Conservation (phyloP, 305 asterid species). For the Stenogyne calaminthoides region DNA sequence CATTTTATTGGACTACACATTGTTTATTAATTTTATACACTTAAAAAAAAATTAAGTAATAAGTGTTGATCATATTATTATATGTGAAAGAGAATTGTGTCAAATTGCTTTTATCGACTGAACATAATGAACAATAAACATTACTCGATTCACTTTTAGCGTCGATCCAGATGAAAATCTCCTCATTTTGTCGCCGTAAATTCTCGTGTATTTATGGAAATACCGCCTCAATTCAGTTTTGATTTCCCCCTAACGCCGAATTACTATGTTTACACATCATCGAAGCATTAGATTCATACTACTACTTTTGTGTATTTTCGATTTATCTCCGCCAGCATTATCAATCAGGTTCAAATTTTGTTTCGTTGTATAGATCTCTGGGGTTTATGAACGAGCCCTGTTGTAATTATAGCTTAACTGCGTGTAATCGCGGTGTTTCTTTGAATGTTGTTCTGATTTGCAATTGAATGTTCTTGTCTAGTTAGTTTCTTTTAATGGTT, state of each 20-base stretch:
- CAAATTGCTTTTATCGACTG: too few relatives aligned
- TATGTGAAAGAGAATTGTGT: too few relatives aligned
- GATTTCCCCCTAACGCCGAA: constrained; percentile 17
- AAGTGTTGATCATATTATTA: too few relatives aligned
- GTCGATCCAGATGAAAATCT: constrained; percentile 24
- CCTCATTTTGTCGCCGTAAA: background rate
- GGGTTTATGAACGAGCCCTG: background rate
- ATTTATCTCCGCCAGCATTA: constrained; percentile 33
- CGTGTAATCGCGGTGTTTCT: background rate
- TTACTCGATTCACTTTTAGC: background rate
- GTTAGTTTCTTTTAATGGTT: constrained; percentile 1
- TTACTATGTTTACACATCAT: constrained; percentile 27
- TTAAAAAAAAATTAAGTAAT: too few relatives aligned
- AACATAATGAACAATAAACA: too few relatives aligned
- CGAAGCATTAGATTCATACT: constrained; percentile 23
- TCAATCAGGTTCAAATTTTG: constrained; percentile 45
- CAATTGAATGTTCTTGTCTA: too few relatives aligned
- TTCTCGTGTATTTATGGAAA: constrained; percentile 7
- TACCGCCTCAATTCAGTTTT: background rate
- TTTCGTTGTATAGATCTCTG: background rate
- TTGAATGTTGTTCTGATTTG: background rate
- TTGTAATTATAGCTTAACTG: constrained; percentile 1
- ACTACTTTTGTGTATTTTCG: constrained; percentile 27
- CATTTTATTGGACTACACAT: too few relatives aligned
- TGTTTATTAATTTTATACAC: too few relatives aligned